Conservation (phyloP, 2,329 filamentous ascomycete genomes). For the Microsporum audouinii region DNA sequence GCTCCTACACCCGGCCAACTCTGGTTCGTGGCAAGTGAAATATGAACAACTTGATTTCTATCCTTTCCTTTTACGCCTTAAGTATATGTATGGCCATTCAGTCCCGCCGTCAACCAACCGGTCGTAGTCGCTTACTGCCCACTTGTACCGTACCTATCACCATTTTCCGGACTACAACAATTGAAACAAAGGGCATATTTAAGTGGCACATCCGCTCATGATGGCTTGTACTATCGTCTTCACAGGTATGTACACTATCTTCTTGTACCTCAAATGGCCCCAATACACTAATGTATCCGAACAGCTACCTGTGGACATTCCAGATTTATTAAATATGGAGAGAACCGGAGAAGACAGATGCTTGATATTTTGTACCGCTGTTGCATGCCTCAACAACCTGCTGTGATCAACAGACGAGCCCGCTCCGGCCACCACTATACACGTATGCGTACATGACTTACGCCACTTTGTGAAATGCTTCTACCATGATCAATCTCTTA, state of each 20-base stretch:
- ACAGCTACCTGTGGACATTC: neutral
- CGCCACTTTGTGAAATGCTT: neutral
- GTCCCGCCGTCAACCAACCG: neutral
- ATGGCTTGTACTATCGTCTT: neutral
- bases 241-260: neutral
- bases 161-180: neutral
- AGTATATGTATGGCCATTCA: conserved; percentile 4
- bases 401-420: neutral
- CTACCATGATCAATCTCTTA: neutral
- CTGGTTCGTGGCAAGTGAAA: conserved; percentile 7
- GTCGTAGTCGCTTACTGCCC: neutral
- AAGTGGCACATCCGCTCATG: neutral
- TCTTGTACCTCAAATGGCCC: neutral
- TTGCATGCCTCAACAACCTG: neutral
- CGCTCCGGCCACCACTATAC: neutral
- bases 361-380: neutral
- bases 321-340: neutral
- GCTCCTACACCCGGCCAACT: conserved; percentile 4
- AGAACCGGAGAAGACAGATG: neutral
- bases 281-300: neutral
- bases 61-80: neutral
- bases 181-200: neutral
- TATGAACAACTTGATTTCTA: neutral
- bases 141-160: neutral
- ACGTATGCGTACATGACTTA: neutral